A percentile compares a stretch with the other conserved stretches of the same genome.
Evolutionary conservation across 2,329 filamentous ascomycete species (phyloP).

Genomic region (Tolypocladium guangdongense): DNA sequence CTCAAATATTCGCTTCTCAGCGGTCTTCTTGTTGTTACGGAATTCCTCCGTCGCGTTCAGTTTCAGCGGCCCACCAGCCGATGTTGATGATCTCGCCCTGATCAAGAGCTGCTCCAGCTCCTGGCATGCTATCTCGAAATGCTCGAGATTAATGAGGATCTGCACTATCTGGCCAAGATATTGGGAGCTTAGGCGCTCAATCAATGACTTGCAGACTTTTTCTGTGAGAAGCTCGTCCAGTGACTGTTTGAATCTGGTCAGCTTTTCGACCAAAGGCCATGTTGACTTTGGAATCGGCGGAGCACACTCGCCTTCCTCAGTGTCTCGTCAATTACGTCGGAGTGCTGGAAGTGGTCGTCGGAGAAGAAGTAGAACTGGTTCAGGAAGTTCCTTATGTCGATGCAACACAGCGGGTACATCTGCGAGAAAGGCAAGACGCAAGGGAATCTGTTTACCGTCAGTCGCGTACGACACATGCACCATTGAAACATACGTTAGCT

Average conservation of each 20-base stretch:
- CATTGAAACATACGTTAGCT: slow-evolving; percentile 52
- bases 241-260: slow-evolving; percentile 40
- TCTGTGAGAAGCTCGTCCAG: slow-evolving; percentile 90
- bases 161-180: slow-evolving; percentile 97
- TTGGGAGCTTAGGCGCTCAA: slow-evolving; percentile 80
- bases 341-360: slow-evolving; percentile 89
- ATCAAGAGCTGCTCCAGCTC: slow-evolving; percentile 83
- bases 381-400: slow-evolving; percentile 93
- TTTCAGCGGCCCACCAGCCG: slow-evolving; percentile 67
- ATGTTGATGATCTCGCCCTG: slow-evolving; percentile 70
- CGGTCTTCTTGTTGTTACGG: slow-evolving; percentile 81
- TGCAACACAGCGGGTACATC: slow-evolving; percentile 98
- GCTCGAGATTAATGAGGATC: slow-evolving; percentile 93
- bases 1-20: slow-evolving; percentile 96
- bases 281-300: background rate
- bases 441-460: slow-evolving; percentile 53
- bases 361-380: slow-evolving; percentile 98
- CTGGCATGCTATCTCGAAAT: slow-evolving; percentile 87
- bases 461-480: background rate
- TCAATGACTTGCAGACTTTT: slow-evolving; percentile 82
- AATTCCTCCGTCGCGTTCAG: slow-evolving; percentile 81
- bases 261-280: background rate
- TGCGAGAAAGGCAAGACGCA: slow-evolving; percentile 96
- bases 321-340: slow-evolving; percentile 81
- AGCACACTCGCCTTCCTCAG: slow-evolving; percentile 53